Evolutionary conservation across 2,329 filamentous ascomycete species (phyloP), one percentile per base, ranked within the genome.

Genomic region (Arthrobotrys sphaeroides): DNA sequence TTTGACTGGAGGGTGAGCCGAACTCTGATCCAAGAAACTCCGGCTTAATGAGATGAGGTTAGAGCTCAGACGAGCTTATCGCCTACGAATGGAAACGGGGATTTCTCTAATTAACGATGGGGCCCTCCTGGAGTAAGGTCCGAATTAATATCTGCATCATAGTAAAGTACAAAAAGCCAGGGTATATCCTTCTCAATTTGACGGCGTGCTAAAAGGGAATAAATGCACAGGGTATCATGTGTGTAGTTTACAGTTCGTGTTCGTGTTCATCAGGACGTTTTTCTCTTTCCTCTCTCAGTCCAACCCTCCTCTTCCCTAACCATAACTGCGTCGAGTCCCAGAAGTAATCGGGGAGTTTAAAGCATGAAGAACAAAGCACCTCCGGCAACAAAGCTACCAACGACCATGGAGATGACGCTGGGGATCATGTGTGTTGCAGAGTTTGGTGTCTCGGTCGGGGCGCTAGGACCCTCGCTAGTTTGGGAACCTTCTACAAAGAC

Each of bases 351-450:
- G 2, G n/a, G 38, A 31, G 18, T 13, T 40, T 49, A 73, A 5
- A 66, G 24, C 61, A 66, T 51, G 22, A 73, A 55, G 42, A 73
- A 60, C 7, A 73, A 33, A 18, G 69, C 69, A 13, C 60, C 40
- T 6, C 69, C 70, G n/a, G 70, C 62, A 31, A 68, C 22, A 61
- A 74, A 74, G 38, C 70, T 64, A 4, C 70, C 70, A 55, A 74
- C 1, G 26, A 74, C 31, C 9, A 74, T 31, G 12, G 70, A 67
- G 20, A 68, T 26, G 47, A 68, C 18, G 45, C 62, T 74, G 5
- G 70, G 70, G 16, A 74, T 68, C 62, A 64, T 47, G 10, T 74
- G 26, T 40, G 62, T 55, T 45, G 62, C 70, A 2, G 38, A 49
- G 62, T 60, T 74, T 10, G 70, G 70, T 20, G 70, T 68, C 20